phyloP scores from a whole-genome alignment of 768 basidiomycete species.

The Pholiota molesta region DNA sequence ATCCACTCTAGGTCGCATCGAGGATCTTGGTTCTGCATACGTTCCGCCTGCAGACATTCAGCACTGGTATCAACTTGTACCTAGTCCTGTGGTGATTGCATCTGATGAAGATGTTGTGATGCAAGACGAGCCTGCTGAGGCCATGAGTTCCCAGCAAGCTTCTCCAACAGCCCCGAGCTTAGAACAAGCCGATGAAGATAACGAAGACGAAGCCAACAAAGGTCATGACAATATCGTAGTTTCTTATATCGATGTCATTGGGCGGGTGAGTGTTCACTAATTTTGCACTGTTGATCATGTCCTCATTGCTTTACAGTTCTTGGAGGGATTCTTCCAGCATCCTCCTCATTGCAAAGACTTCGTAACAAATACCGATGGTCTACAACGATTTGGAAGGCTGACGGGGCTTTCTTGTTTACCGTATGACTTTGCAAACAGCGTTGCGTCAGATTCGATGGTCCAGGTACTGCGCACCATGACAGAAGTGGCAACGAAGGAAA shows the following conservation, averaged over 20 bases:
- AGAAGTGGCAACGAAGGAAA: conserved; percentile 80
- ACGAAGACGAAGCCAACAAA: conserved; percentile 36
- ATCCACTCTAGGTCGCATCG: conserved; percentile 69
- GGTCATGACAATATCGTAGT: conserved; percentile 77
- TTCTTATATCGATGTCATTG: conserved; percentile 77
- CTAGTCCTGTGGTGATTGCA: conserved; percentile 21
- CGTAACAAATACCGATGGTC: conserved; percentile 70
- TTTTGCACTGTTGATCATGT: background rate
- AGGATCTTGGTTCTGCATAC: conserved; percentile 69
- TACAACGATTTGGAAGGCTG: conserved; percentile 74
- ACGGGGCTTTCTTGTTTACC: conserved; percentile 87
- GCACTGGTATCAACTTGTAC: conserved; percentile 66
- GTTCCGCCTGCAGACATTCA: conserved; percentile 56
- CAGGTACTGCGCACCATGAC: conserved; percentile 89
- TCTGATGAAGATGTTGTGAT: conserved; percentile 47
- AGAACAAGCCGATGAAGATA: conserved; percentile 21
- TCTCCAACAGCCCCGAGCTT: conserved; percentile 17
- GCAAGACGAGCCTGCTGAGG: conserved; percentile 41
- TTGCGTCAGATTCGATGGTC: conserved; percentile 84
- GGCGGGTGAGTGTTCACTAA: conserved; percentile 55
- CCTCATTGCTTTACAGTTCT: conserved; percentile 57
- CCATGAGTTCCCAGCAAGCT: conserved; percentile 13
- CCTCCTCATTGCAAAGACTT: conserved; percentile 90
- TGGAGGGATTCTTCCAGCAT: conserved; percentile 95
- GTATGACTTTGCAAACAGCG: conserved; percentile 83